Conservation (phyloP, 2,329 filamentous ascomycete species). For the Diaporthe sp. region DNA sequence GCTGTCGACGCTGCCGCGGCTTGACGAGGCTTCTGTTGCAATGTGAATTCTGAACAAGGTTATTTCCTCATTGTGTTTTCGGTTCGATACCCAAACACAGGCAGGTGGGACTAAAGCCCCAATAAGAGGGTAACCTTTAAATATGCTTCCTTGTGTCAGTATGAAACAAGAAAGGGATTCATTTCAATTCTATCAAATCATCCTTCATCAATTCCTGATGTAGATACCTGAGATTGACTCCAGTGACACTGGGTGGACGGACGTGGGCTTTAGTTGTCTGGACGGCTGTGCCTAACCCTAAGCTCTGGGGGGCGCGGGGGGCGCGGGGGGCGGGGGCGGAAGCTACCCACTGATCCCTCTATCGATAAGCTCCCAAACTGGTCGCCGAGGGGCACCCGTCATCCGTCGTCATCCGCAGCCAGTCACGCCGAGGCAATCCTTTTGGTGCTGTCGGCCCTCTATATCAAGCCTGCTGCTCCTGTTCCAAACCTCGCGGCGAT, state of each 20-base stretch:
- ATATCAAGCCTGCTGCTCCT: background rate
- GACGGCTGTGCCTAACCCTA: background rate
- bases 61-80: background rate
- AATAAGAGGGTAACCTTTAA: too few species aligned
- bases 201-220: too few species aligned
- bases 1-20: background rate
- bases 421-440: constrained; percentile 21
- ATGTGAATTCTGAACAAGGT: background rate
- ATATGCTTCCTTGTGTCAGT: too few species aligned
- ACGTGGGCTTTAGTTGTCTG: background rate
- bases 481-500: background rate
- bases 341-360: background rate
- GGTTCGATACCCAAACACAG: background rate
- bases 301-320: too few species aligned
- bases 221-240: background rate
- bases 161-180: too few species aligned
- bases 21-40: background rate
- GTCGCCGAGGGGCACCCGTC: background rate
- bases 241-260: too few species aligned
- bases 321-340: too few species aligned
- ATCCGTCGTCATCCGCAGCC: background rate
- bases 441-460: background rate
- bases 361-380: constrained; percentile 16
- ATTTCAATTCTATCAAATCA: too few species aligned
- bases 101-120: background rate